Evolutionary conservation across 805 yeast genomes (phyloP), one percentile per base, ranked within the genome.

Genomic region (Starmerella etchellsii): DNA sequence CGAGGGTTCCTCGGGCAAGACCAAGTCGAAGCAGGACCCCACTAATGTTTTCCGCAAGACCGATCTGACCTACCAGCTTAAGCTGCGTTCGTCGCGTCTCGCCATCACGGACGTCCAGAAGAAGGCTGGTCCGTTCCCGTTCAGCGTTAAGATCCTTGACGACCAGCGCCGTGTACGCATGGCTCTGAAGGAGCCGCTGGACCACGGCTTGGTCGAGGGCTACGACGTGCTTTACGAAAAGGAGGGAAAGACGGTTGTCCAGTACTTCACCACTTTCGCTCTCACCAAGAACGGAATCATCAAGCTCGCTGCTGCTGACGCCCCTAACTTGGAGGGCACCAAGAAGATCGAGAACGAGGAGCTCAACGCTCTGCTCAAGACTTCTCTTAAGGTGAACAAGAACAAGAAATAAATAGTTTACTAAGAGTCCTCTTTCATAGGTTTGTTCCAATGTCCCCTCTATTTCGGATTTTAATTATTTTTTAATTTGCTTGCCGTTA

Each of bases 21-120:
- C 76, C 45, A 69, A 71, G 57, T 58, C 62, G 42, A 66, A 76
- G 40, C 72, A 74, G 51, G 66, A 69, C 55, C 71, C 71, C 56
- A 79, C 88, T 49, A 70, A 83, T 36, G 67, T 81, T 51, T 79
- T 71, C 70, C 79, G 79, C 63, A 69, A 77, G 60, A 75, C 81
- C 37, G 83, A 82, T 51, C 49, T 47, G 34, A 67, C 70, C 31
- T 80, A 80, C 62, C 68, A 75, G 46, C 70, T 80, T 61, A 78
- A 76, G 65, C 69, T 81, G 62, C 76, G 76, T 64, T 67, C 81
- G 31, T 76, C 87, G 34, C 79, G 80, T 51, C 65, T 69, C 49
- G 74, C 73, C 22, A 69, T 76, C 59, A 68, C 74, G 44, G 84
- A 79, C 55, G 69, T 78, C 59, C 80, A 76, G 65, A 67, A 68